Base-by-base conservation (phyloP, 805 yeast species). In the Jamesozyma lodderae region DNA sequence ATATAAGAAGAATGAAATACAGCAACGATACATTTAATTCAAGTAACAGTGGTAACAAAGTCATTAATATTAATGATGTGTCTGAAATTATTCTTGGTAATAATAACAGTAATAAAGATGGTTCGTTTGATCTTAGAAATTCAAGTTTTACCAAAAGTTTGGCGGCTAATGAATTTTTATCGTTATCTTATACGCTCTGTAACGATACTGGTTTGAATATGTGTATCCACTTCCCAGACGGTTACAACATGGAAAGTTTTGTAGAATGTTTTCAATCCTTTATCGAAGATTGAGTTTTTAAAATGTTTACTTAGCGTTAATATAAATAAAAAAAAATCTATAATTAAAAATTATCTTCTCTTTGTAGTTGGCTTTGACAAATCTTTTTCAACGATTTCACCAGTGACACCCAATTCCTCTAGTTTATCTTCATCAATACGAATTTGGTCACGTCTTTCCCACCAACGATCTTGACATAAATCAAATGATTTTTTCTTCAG, bases 381-480 rank as follows among this genome's bases (percentile, higher is more conserved):
- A 53, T 82, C 94, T 51, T 73, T 75, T 55, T 87, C 95, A 7
- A 90, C 67, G 26, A 90, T 79, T 41, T 84, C 94, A 14, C 83
- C 94, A 43, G 86, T 88, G 42, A 95, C 96, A 35, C 94, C 94
- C 59, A 82, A 55, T 50, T 87, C 95, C 61, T 90, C 96, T 50
- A 84, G 63, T 55, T 78, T 76, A 49, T 90, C 97, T 63, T 90
- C 98, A 36, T 84, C 82, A 29, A 77, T 72, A 57, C 94, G 79
- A 18, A 90, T 79, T 52, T 79, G 90, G 51, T 90, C 97, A 64
- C 96, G 78, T 66, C 97, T 81, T 59, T 90, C 97, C 97, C 97
- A 90, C 92, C 95, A 90, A 65, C 98, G 76, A 48, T 81, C 90
- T 62, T 88, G 95, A 59, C 92, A 81, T 43, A 90, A 63, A 45